Base-by-base conservation (phyloP, 192 early-diverging fungal species). In the Coemansia sp. region DNA sequence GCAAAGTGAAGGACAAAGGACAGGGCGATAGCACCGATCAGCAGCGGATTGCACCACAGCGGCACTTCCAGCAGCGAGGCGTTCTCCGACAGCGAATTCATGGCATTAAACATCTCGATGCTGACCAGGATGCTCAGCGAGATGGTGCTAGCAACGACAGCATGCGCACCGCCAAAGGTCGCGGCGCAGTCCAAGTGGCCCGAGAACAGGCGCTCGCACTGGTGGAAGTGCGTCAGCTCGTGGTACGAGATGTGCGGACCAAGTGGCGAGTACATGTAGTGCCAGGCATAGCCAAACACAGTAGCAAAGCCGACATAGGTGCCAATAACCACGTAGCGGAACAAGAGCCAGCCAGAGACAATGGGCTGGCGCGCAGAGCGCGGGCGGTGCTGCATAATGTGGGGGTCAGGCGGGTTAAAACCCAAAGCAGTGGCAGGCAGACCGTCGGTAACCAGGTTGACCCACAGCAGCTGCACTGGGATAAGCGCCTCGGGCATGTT, bases 31-130 rank as follows among this genome's bases (percentile, higher is more conserved):
- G 94, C 85, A 47, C 87, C 85, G 8, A 95, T 89, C 41, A 99
- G 85, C 85, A 92, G 96, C 43, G 91, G 82, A 80, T 99, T 99
- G 38, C 83, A 84, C 92, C 94, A 95, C 56, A 99, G 61, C n/a
- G 93, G 94, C 60, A 98, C 88, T 4, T 92, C 92, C 29, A 98
- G 76, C 66, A 99, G 77, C 29, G 91, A 93, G 62, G 95, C 95
- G 77, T 99, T 97, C 85, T 98, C 98, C 17, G 93, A 95, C 54
- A 98, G 84, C 77, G 89, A 91, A 84, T 98, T 98, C 83, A 98
- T 94, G 53, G 98, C 96, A 76, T 99, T 98, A 71, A 98, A 91
- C 98, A 99, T 98, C 76, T 99, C 96, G 70, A 99, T 97, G 29
- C 92, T 91, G 15, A 98, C 96, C 49, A 99, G 76, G 65, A 99